phyloP scores from a whole-genome alignment of 2,329 filamentous ascomycete genomes.

The Trichoderma guizhouense region DNA sequence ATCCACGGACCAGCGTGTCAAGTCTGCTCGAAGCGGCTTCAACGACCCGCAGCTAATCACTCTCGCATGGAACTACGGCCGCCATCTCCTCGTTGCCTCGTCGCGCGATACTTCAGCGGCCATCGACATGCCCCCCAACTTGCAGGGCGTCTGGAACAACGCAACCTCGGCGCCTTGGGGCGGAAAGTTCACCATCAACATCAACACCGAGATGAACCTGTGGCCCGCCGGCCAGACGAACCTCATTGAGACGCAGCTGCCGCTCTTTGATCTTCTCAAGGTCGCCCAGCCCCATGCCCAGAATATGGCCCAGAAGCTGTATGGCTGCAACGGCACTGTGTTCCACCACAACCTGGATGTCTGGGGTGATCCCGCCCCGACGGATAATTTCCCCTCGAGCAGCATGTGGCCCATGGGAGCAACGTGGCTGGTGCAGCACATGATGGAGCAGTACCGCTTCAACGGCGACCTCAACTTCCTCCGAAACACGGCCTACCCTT shows the following conservation, averaged over 20 bases:
- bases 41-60: conserved; percentile 24
- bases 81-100: conserved; percentile 25
- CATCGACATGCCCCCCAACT: conserved; percentile 27
- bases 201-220: conserved; percentile 50
- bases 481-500: conserved; percentile 26
- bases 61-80: conserved; percentile 28
- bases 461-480: conserved; percentile 26
- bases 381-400: conserved; percentile 24
- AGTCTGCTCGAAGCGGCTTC: conserved; percentile 9
- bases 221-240: conserved; percentile 36
- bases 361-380: conserved; percentile 33
- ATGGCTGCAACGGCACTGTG: conserved; percentile 31
- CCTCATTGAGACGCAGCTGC: conserved; percentile 35
- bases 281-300: conserved; percentile 34
- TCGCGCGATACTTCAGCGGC: conserved; percentile 23
- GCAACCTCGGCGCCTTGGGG: conserved; percentile 36
- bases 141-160: conserved; percentile 30
- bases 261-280: conserved; percentile 27
- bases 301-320: conserved; percentile 31
- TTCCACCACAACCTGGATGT: conserved; percentile 35
- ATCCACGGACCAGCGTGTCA: conserved; percentile 18
- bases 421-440: conserved; percentile 40
- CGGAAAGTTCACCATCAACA: conserved; percentile 45
- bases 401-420: conserved; percentile 40
- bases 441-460: conserved; percentile 39